Conservation (phyloP, 2,329 filamentous ascomycete genomes). For the Fusarium sp. region DNA sequence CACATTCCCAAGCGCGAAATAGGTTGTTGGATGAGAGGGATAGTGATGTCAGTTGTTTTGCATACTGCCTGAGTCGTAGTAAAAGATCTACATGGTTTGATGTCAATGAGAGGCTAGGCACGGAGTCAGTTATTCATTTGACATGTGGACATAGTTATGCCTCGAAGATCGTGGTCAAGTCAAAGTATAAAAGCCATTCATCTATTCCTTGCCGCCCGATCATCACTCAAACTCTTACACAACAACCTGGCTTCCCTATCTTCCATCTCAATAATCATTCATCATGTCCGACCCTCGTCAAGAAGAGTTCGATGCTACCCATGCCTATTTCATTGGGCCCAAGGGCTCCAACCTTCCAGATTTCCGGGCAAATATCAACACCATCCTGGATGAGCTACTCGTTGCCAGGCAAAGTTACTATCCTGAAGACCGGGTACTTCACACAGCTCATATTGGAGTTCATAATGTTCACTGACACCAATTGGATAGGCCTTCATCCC, state of each 20-base stretch:
- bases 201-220: too few species aligned
- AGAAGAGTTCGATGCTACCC: slow-evolving; percentile 38
- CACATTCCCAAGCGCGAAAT: neutral
- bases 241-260: neutral
- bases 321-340: slow-evolving; percentile 58
- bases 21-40: neutral
- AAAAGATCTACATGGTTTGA: neutral
- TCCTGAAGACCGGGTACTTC: slow-evolving; percentile 48
- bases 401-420: slow-evolving; percentile 51
- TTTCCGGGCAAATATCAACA: slow-evolving; percentile 54
- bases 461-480: neutral
- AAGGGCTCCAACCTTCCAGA: slow-evolving; percentile 55
- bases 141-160: neutral
- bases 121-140: neutral
- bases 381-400: slow-evolving; percentile 53
- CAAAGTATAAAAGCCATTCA: neutral
- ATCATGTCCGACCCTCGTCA: slow-evolving; percentile 21
- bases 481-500: slow-evolving; percentile 51
- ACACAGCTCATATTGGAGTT: neutral
- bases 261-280: neutral
- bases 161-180: too few species aligned
- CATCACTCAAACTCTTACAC: neutral
- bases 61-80: neutral
- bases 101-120: neutral
- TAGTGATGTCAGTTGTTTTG: slow-evolving; percentile 12